Conservation (phyloP, 106 monocot species). For the Platanthera zijinensis region DNA sequence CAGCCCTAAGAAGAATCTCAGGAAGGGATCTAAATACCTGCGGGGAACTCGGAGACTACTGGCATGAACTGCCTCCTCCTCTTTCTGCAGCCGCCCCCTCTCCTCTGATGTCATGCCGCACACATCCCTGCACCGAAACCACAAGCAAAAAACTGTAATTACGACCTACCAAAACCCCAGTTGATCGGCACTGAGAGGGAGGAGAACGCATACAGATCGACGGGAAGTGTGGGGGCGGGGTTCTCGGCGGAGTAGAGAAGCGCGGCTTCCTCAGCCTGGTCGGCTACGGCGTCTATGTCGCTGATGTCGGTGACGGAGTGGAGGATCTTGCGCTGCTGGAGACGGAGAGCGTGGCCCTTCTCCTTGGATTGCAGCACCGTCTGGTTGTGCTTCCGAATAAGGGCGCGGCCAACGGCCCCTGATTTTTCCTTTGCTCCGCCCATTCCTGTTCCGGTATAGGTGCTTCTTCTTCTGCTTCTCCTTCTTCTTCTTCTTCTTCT, state of each 20-base stretch:
- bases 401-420: constrained; percentile 61
- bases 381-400: constrained; percentile 80
- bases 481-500: too few relatives aligned
- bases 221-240: constrained; percentile 23
- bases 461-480: not conserved
- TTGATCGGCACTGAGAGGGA: not conserved
- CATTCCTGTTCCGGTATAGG: constrained; percentile 10
- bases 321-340: constrained; percentile 27
- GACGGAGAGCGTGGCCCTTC: constrained; percentile 36
- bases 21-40: constrained; percentile 28
- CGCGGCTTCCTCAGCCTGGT: constrained; percentile 49
- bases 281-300: constrained; percentile 75
- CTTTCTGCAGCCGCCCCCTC: constrained; percentile 33
- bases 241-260: constrained; percentile 11
- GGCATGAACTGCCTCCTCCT: constrained; percentile 81
- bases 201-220: constrained; percentile 49
- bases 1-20: not conserved
- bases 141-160: not conserved
- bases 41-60: constrained; percentile 71
- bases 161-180: not conserved
- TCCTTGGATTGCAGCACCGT: constrained; percentile 57
- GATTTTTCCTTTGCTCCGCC: constrained; percentile 50
- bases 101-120: constrained; percentile 25
- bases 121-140: constrained; percentile 31
- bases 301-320: constrained; percentile 78